Evolutionary conservation across 345 rosid species (phyloP), one percentile per base, ranked within the genome.

Genomic region (Brassica juncea): DNA sequence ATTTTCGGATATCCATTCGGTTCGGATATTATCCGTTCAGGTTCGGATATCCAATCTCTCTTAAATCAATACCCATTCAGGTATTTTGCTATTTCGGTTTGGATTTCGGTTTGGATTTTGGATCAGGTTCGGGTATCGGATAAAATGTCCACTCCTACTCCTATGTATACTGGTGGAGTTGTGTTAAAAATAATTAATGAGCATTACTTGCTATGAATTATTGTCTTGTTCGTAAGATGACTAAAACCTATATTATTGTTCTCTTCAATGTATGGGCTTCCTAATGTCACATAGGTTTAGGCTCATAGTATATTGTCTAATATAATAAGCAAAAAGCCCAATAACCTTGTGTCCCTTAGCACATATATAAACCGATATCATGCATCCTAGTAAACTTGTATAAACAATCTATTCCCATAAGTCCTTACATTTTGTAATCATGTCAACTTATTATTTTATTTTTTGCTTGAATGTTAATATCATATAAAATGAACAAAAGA

Each of bases 241-340:
- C 42, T 37, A 37, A 8, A 37, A 37, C 42, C 2, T 39, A 39
- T 9, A 39, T 9, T 47, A 47, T 47, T 47, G 15, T 3, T 12
- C 11, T 47, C 15, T 47, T 47, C 54, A 47, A 12, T 2, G 19
- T 44, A 68, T 52, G 69, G 68, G 63, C 52, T 60, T 32, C 61
- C 0, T 31, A 44, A 76, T 60, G 25, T 8, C 14, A 30, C 60
- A 75, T 69, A 76, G 23, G 23, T 16, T 28, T 15, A 10, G 60
- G 68, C 68, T 67, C 15, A 19, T 47, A 30, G 37, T 8, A 30
- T 44, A 23, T 61, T 11, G 30, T 21, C 54, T 10, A n/a, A 25
- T 16, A 76, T 49, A 49, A 4, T 31, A 72, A 25, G 66, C 49
- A 37, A 54, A 49, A 10, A 66, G 59, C 77, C 72, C 81, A 63